These are phyloP conservation scores for Salvia hispanica DNA, from an alignment of 257 asterid genomes.

Conservation along the genomic window DNA sequence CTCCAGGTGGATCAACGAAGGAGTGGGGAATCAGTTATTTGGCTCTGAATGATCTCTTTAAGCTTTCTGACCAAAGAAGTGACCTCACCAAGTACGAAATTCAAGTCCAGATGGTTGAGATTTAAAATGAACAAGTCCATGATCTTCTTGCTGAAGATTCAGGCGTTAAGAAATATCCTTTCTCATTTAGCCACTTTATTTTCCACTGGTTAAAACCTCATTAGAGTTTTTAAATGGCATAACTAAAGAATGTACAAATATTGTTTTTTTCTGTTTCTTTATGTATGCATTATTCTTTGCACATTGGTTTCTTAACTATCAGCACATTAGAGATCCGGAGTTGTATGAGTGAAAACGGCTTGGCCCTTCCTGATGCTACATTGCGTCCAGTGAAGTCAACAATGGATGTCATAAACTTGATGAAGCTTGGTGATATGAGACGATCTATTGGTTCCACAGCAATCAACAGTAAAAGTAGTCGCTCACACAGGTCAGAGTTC, in stretches of 20 bases:
- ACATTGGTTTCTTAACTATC: slow-evolving; percentile 46
- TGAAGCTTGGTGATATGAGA: slow-evolving; percentile 68
- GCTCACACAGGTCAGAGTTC: slow-evolving; percentile 71
- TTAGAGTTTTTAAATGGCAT: not conserved
- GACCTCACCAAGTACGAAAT: slow-evolving; percentile 64
- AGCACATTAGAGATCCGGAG: slow-evolving; percentile 64
- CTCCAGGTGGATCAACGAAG: slow-evolving; percentile 50
- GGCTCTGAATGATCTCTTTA: slow-evolving; percentile 79
- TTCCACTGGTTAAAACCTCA: not conserved
- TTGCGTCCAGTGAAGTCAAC: slow-evolving; percentile 59
- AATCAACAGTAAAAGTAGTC: slow-evolving; percentile 65
- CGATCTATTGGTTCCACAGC: slow-evolving; percentile 75
- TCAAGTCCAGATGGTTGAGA: slow-evolving; percentile 94
- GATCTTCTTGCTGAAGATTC: slow-evolving; percentile 81
- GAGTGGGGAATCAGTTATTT: slow-evolving; percentile 74
- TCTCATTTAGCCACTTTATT: slow-evolving; percentile 21
- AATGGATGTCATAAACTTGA: slow-evolving; percentile 58
- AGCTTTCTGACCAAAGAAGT: slow-evolving; percentile 61
- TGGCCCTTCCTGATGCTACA: slow-evolving; percentile 76
- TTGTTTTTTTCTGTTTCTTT: not conserved
- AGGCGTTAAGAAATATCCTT: slow-evolving; percentile 75
- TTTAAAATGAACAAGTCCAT: slow-evolving; percentile 81
- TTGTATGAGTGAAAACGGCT: slow-evolving; percentile 46
- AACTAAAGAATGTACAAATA: not conserved
- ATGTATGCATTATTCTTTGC: not conserved